Percentiles rank a stretch among this genome's conserved stretches.
Evolutionary conservation across 192 early-diverging fungal species (phyloP).

Genomic region (Pilaira anomala): DNA sequence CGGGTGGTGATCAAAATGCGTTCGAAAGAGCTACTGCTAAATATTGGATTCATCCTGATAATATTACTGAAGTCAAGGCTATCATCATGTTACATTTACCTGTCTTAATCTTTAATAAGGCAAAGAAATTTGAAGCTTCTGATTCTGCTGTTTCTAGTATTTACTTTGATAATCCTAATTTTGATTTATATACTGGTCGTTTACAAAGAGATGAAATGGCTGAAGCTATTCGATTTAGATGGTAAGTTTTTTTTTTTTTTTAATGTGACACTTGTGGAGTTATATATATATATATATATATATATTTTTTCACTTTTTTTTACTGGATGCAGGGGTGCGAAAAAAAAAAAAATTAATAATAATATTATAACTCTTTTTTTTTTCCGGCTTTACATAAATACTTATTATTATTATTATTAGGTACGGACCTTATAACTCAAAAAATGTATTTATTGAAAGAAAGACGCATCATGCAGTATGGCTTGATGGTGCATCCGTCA

Average conservation of each 20-base stretch:
- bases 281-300: not conserved
- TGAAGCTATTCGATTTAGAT: constrained; percentile 87
- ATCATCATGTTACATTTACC: constrained; percentile 89
- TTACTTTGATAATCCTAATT: constrained; percentile 90
- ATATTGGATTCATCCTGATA: constrained; percentile 97
- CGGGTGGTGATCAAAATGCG: constrained; percentile 37
- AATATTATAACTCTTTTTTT: too few species aligned
- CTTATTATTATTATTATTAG: constrained; percentile 10
- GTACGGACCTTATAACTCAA: constrained; percentile 32
- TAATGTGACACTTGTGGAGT: not conserved
- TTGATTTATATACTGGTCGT: constrained; percentile 89
- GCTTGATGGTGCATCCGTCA: constrained; percentile 54
- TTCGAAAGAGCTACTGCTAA: constrained; percentile 86
- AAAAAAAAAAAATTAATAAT: too few species aligned
- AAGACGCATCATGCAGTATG: constrained; percentile 59
- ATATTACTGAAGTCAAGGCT: constrained; percentile 93
- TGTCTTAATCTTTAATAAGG: constrained; percentile 72
- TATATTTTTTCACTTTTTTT: not conserved
- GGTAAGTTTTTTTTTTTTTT: constrained; percentile 65
- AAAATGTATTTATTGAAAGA: constrained; percentile 35
- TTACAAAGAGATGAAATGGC: constrained; percentile 88
- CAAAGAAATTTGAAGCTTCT: constrained; percentile 64
- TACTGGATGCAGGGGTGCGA: too few species aligned
- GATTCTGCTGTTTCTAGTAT: constrained; percentile 90
- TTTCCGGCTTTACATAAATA: too few species aligned